A percentile compares a stretch with the other conserved stretches of the same genome.
Evolutionary conservation across 805 yeast species (phyloP).

Genomic region (Phaffomyces opuntiae): DNA sequence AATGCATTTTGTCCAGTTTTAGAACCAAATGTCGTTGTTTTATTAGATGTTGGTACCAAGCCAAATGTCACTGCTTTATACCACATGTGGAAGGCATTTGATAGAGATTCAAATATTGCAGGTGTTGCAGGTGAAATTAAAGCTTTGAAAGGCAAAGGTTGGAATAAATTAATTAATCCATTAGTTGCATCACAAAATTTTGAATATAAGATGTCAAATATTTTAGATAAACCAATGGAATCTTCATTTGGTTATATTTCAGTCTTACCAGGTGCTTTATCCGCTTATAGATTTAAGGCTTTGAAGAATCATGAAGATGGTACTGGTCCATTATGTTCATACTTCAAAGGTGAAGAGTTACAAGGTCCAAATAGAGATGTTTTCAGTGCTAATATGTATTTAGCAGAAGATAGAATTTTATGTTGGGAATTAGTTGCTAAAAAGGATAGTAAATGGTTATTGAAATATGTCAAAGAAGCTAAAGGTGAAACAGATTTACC

Average conservation of each 20-base stretch:
- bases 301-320: constrained; percentile 81
- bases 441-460: constrained; percentile 73
- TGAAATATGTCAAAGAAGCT: constrained; percentile 87
- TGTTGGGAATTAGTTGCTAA: constrained; percentile 97
- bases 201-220: constrained; percentile 95
- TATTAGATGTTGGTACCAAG: constrained; percentile 95
- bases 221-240: constrained; percentile 90
- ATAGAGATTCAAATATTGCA: constrained; percentile 91
- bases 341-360: constrained; percentile 81
- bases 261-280: constrained; percentile 92
- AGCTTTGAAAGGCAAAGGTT: constrained; percentile 88
- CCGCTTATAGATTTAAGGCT: constrained; percentile 90
- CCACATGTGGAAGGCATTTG: constrained; percentile 96
- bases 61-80: constrained; percentile 87
- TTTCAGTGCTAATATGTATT: constrained; percentile 92
- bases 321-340: constrained; percentile 83
- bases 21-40: constrained; percentile 83
- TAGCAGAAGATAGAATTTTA: constrained; percentile 93
- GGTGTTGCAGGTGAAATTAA: constrained; percentile 99
- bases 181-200: constrained; percentile 94
- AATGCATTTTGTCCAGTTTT: constrained; percentile 89
- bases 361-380: constrained; percentile 53
- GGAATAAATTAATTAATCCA: constrained; percentile 78
- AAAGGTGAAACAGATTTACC: constrained; percentile 97
- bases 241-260: constrained; percentile 88